phyloP scores from a whole-genome alignment of 768 basidiomycete genomes.

The Hericium erinaceus region DNA sequence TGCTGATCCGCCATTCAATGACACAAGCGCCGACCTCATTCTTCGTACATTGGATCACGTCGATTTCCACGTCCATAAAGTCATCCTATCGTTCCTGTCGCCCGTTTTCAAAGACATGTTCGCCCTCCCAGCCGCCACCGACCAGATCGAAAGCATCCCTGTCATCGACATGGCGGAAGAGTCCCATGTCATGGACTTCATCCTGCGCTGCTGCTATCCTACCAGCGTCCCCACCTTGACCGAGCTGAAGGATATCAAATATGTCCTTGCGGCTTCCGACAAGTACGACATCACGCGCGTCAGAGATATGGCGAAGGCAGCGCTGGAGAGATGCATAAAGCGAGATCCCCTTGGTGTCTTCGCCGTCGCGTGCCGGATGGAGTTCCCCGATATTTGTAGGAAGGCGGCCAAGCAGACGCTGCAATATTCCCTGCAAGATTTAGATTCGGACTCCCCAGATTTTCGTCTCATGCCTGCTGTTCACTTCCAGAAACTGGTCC shows the following conservation, averaged over 20 bases:
- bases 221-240: neutral
- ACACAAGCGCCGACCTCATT: too few species aligned
- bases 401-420: neutral
- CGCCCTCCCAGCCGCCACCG: neutral
- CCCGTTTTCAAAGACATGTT: neutral
- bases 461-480: neutral
- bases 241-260: neutral
- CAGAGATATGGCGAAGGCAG: neutral
- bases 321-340: neutral
- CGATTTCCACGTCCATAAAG: too few species aligned
- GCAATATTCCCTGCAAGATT: neutral
- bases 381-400: neutral
- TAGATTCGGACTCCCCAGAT: neutral
- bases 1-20: too few species aligned
- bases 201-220: neutral
- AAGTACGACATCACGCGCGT: neutral
- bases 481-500: neutral
- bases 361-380: neutral
- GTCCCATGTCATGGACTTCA: neutral
- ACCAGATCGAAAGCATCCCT: neutral
- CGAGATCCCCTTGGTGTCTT: neutral
- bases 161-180: neutral
- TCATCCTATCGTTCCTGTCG: too few species aligned
- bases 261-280: neutral
- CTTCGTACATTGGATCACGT: too few species aligned